phyloP scores from a whole-genome alignment of 108 stramenopile genomes.

The Heterococcus sp. region DNA sequence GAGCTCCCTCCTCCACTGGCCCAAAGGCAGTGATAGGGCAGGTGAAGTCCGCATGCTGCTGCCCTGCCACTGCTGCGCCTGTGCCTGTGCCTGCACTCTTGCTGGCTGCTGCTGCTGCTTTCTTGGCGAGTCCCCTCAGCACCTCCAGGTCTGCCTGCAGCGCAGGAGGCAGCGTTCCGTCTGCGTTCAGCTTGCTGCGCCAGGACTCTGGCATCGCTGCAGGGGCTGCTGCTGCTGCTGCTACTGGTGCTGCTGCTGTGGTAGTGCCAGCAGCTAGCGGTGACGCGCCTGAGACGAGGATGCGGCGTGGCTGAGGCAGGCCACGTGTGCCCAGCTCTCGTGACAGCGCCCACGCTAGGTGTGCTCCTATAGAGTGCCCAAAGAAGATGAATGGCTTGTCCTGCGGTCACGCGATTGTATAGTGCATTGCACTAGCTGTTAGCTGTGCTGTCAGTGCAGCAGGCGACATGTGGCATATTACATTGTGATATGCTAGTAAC shows the following conservation, averaged over 20 bases:
- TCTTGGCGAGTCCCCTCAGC: background rate
- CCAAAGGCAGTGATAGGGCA: background rate
- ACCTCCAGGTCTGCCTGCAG: background rate
- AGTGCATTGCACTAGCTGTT: no score
- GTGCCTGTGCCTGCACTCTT: background rate
- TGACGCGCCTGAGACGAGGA: slow-evolving; percentile 1
- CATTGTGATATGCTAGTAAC: no score
- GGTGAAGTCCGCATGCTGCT: background rate
- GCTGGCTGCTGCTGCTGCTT: background rate
- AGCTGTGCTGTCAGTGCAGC: no score
- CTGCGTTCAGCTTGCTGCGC: background rate
- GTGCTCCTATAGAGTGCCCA: slow-evolving; percentile 20
- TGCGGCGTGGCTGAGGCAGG: slow-evolving; percentile 18
- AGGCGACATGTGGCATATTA: no score
- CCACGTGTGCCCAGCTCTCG: slow-evolving; percentile 30
- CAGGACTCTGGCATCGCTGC: background rate
- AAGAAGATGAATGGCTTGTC: slow-evolving; percentile 36
- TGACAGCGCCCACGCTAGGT: slow-evolving; percentile 6
- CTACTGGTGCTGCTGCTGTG: background rate
- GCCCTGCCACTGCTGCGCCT: background rate
- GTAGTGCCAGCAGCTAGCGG: background rate
- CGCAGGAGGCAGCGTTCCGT: background rate
- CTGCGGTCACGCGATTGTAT: no score
- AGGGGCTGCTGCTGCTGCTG: background rate
- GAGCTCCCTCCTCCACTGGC: background rate